Evolutionary conservation across 2,329 filamentous ascomycete genomes (phyloP).

Genomic region (Cordyceps cicadae): DNA sequence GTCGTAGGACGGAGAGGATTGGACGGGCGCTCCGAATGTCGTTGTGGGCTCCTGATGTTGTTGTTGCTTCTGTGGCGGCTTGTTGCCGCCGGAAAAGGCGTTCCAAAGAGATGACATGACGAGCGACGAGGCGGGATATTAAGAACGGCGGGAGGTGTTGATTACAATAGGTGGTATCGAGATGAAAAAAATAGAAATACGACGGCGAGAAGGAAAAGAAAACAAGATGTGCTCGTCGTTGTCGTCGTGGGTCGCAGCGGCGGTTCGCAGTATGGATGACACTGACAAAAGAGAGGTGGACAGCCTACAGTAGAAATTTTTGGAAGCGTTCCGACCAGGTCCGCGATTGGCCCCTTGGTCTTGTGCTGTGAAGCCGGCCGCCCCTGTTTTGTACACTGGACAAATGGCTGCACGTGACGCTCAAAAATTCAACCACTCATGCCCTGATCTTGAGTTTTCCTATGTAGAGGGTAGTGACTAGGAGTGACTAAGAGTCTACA

Average conservation of each 20-base stretch:
- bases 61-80: conserved; percentile 31
- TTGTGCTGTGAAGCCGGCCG: background rate
- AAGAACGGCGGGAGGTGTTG: background rate
- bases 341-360: background rate
- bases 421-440: background rate
- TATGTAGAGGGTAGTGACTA: too few relatives aligned
- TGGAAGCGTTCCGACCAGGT: conserved; percentile 8
- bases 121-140: conserved; percentile 1
- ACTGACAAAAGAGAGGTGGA: background rate
- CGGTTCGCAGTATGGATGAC: conserved; percentile 3
- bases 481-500: too few relatives aligned
- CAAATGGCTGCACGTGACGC: background rate
- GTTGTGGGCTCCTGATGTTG: conserved; percentile 21
- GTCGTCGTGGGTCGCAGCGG: background rate
- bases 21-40: conserved; percentile 36
- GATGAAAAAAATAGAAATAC: background rate
- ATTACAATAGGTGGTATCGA: background rate
- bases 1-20: conserved; percentile 55
- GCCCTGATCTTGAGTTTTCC: too few relatives aligned
- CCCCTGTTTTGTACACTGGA: background rate
- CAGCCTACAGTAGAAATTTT: conserved; percentile 9
- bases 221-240: background rate
- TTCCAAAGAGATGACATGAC: conserved; percentile 54
- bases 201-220: background rate
- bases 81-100: conserved; percentile 53